Percentiles rank a stretch among this genome's conserved stretches.
Conservation (phyloP, 2,329 filamentous ascomycete species). For the Ascochyta lentis region DNA sequence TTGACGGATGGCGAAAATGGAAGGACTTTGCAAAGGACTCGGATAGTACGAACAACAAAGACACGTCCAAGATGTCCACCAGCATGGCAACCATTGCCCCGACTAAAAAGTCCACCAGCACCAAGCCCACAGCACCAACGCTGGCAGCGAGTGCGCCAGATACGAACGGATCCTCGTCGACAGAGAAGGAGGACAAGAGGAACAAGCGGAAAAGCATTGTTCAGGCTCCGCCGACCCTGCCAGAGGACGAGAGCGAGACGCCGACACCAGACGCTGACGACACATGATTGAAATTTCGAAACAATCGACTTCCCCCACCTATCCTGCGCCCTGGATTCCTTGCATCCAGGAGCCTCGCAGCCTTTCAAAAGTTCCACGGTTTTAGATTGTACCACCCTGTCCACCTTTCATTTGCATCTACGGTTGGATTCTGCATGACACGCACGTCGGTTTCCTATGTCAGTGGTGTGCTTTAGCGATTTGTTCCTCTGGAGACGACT, state of each 20-base stretch:
- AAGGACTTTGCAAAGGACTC: conserved; percentile 70
- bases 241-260: conserved; percentile 36
- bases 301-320: neutral
- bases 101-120: conserved; percentile 26
- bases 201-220: conserved; percentile 43
- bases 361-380: conserved; percentile 7
- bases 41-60: conserved; percentile 46
- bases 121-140: conserved; percentile 21
- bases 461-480: conserved; percentile 11
- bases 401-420: conserved; percentile 1
- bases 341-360: neutral
- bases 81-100: conserved; percentile 43
- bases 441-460: conserved; percentile 14
- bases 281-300: neutral
- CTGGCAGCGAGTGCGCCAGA: conserved; percentile 25
- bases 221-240: conserved; percentile 30
- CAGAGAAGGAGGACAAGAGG: conserved; percentile 41
- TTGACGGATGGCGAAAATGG: conserved; percentile 97
- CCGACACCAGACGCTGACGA: conserved; percentile 27
- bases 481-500: neutral
- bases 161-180: conserved; percentile 28
- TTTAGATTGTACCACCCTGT: conserved; percentile 17
- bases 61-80: conserved; percentile 43
- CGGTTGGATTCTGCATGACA: neutral
- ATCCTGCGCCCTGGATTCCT: neutral